Evolutionary conservation across 176 grass and related monocot genomes (phyloP), one percentile per base, ranked within the genome.

Genomic region (Oryza meyeriana): DNA sequence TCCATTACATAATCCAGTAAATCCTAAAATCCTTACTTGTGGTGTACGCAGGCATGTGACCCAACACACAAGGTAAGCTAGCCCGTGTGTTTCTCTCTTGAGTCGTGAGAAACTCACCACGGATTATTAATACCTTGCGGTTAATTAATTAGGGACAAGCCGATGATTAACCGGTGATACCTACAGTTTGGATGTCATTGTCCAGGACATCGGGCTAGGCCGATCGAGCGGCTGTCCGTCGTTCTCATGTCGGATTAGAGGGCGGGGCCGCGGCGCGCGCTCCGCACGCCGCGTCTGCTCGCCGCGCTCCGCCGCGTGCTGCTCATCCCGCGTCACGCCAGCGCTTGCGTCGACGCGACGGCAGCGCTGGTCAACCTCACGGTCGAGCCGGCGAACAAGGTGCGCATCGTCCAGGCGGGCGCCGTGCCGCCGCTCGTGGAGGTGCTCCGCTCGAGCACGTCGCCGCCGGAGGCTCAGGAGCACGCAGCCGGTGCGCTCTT

Each of bases 331-430:
- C 64, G 79, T 8, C 83, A 80, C 79, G 73, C 75, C 22, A 33
- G 38, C 18, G 78, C 88, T 29, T 92, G 83, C 8, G 69, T 71
- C 25, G 85, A 92, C 32, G 92, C 92, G 4, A 22, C 87, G 2
- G 95, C 92, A 0, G 76, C 85, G 20, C 39, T 98, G 8, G 95
- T 94, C 14, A 98, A 98, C 78, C 90, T 98, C 11, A 94, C 92
- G 8, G 80, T 98, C 2, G 95, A 98, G 66, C 79, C 83, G 31
- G 77, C 68, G 0, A 98, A 98, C 66, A 88, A 90, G 82, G 89
- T 88, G 22, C 90, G 84, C 59, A 95, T 98, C 55, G 79, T 98
- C 5, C 91, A 87, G 11, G 88, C 92, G 0, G 95, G 95, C 30
- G 87, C 82, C 12, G 84, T 94, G 34, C 89, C 89, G 57, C 83